Base-by-base conservation (phyloP, 768 basidiomycete species). In the Calocera viscosa region DNA sequence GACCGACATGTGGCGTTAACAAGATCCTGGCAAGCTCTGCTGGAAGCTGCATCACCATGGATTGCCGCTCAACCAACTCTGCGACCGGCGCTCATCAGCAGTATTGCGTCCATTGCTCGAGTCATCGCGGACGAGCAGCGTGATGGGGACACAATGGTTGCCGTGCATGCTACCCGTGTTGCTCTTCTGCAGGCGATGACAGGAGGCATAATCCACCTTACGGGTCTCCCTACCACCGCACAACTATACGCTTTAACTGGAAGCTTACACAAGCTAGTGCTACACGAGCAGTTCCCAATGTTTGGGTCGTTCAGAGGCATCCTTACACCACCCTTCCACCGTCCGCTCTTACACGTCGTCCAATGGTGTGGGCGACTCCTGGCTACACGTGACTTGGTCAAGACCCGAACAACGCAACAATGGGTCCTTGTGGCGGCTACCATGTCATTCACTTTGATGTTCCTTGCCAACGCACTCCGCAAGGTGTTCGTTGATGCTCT, bases 141-240 rank as follows among this genome's bases (percentile, higher is more conserved):
- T 35, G 80, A 78, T 2, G 94, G 94, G 0, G 88, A 92, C 67
- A 88, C 94, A 83, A 89, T 94, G 85, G 81, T 87, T 0, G 82
- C 83, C 0, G 85, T 94, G 17, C 92, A 97, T 69, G 82, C 84
- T 1, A 83, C 87, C 26, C 81, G 91, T 34, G 77, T 97, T 26
- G 81, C 83, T 2, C 79, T 95, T 1, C 79, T 96, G 1, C 80
- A 92, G 26, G 82, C 87, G 0, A 74, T 94, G 64, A 78, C 93
- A n/a, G 90, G 96, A 70, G 81, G 89, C 2, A 84, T 84, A 0
- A 89, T 91, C 86, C 90, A 89, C 73, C 43, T 72, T 1, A 60
- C 68, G 2, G 68, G 71, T 0, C 47, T 63, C 10, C 83, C 83
- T 1, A 78, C 82, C 0, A 73, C 80, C 5, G 84, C 86, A 69